Evolutionary conservation across 2,329 filamentous ascomycete genomes (phyloP).

Genomic region (Hypoxylon sp.): DNA sequence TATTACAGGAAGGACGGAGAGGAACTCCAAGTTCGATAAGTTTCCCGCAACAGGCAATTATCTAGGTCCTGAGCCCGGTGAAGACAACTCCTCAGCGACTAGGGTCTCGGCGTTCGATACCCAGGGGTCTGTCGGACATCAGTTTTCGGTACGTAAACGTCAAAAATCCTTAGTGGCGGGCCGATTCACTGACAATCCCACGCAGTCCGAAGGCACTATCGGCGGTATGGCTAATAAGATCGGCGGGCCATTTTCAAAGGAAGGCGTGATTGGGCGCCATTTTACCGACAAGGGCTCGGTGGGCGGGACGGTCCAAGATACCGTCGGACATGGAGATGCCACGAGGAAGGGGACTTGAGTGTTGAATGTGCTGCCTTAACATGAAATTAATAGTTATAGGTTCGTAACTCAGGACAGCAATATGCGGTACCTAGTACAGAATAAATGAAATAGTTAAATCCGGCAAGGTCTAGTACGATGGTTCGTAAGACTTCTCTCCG

Average conservation of each 20-base stretch:
- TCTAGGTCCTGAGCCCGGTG: conserved; percentile 10
- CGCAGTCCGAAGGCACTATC: conserved; percentile 39
- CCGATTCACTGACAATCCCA: not conserved
- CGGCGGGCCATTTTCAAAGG: conserved; percentile 39
- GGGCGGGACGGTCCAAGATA: conserved; percentile 40
- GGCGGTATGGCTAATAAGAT: conserved; percentile 36
- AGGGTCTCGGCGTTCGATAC: conserved; percentile 38
- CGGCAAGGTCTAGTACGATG: not conserved
- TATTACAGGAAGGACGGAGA: conserved; percentile 11
- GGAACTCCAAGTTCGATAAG: conserved; percentile 34
- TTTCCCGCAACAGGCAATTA: conserved; percentile 28
- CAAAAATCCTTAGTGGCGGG: not conserved
- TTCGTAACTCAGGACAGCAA: not conserved
- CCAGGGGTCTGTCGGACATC: conserved; percentile 39
- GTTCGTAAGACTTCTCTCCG: not conserved
- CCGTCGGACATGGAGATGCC: conserved; percentile 34
- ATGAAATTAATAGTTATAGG: not conserved
- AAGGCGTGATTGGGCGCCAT: conserved; percentile 36
- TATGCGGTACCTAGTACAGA: not conserved
- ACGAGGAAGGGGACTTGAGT: conserved; percentile 39
- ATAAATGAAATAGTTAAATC: not conserved
- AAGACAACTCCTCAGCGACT: conserved; percentile 15
- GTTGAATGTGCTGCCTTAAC: not conserved
- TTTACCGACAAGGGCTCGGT: conserved; percentile 41
- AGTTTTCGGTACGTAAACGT: conserved; percentile 38